These are phyloP conservation scores for Quercus tomentella DNA, from an alignment of 331 rosid genomes.

Conservation along the genomic window DNA sequence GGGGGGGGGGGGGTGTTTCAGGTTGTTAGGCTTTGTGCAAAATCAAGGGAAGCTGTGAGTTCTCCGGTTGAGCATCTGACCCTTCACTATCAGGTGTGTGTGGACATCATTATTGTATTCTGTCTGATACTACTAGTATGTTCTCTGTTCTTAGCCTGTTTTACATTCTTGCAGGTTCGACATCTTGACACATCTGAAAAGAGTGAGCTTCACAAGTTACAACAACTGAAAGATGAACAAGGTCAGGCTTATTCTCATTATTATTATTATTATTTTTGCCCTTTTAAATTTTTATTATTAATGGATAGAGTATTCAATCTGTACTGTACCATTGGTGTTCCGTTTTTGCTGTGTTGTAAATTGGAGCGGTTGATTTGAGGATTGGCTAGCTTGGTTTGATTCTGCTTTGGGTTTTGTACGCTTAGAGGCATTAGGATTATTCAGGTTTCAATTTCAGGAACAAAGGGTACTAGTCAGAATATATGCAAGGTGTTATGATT, in stretches of 20 bases:
- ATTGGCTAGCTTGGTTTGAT: neutral
- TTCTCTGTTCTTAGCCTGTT: neutral
- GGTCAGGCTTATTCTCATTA: slow-evolving; percentile 34
- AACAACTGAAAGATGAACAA: slow-evolving; percentile 97
- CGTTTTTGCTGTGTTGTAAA: neutral
- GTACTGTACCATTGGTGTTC: neutral
- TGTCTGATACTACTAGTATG: neutral
- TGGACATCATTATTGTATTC: neutral
- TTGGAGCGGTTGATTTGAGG: neutral
- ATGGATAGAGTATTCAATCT: neutral
- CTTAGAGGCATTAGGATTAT: neutral
- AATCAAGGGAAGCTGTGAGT: slow-evolving; percentile 99
- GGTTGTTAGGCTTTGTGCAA: slow-evolving; percentile 98
- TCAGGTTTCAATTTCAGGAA: neutral
- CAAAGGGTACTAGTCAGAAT: neutral
- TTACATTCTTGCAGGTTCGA: slow-evolving; percentile 61
- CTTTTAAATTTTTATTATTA: neutral
- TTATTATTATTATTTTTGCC: neutral
- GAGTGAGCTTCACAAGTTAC: slow-evolving; percentile 95
- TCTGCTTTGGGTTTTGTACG: neutral
- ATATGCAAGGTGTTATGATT: neutral
- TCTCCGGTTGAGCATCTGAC: slow-evolving; percentile 99
- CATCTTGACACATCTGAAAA: slow-evolving; percentile 99
- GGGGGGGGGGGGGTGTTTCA: slow-evolving; percentile 1
- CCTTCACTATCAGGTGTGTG: slow-evolving; percentile 91